These are phyloP conservation scores for Phtheirospermum japonicum DNA, from an alignment of 257 asterid genomes.

Conservation along the genomic window DNA sequence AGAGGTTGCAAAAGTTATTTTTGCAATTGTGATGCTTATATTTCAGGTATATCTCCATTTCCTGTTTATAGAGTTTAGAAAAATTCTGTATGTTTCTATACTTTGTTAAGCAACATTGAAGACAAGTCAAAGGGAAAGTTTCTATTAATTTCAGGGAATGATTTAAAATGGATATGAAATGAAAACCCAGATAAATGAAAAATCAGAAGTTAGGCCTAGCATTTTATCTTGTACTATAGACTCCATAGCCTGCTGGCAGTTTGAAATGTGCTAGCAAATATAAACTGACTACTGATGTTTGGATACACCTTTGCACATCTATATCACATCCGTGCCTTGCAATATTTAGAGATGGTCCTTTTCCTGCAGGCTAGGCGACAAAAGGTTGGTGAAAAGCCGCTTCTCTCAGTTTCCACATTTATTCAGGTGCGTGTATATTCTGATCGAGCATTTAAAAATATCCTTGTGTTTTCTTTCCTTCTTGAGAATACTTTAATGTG, in stretches of 20 bases:
- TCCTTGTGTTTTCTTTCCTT: not conserved
- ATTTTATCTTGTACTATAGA: too few species aligned
- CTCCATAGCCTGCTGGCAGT: not conserved
- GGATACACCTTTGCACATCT: constrained; percentile 3
- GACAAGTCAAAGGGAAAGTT: not conserved
- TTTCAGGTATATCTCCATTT: constrained; percentile 61
- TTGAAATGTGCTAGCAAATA: constrained; percentile 19
- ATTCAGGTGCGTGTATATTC: constrained; percentile 52
- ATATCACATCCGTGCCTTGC: constrained; percentile 22
- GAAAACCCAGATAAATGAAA: constrained; percentile 16
- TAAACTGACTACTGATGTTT: constrained; percentile 16
- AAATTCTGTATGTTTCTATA: constrained; percentile 7
- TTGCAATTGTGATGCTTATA: constrained; percentile 87
- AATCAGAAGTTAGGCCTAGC: constrained; percentile 12
- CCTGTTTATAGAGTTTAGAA: constrained; percentile 15
- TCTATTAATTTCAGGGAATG: not conserved
- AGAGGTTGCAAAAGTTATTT: constrained; percentile 73
- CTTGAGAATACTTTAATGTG: constrained; percentile 23
- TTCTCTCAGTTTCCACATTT: constrained; percentile 74
- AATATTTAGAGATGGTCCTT: constrained; percentile 21
- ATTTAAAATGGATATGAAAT: not conserved
- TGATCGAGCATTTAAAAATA: constrained; percentile 20
- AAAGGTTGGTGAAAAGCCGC: constrained; percentile 91
- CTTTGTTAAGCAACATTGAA: constrained; percentile 8
- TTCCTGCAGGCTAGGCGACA: constrained; percentile 69